These are phyloP conservation scores for Suillus fuscotomentosus DNA, from an alignment of 768 basidiomycete species.

Conservation along the genomic window DNA sequence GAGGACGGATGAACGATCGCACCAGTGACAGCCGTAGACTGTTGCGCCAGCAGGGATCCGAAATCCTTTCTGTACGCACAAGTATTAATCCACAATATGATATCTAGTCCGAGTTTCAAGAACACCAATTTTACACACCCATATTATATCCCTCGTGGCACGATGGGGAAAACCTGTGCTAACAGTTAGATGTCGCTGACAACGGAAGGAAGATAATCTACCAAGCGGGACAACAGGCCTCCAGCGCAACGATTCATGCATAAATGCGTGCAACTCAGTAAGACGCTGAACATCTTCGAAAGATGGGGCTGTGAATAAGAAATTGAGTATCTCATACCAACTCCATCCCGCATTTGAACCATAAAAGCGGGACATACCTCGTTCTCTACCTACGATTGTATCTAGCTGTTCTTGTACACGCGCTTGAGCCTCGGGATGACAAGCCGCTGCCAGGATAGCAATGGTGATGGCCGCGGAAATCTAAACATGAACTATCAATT, in stretches of 20 bases:
- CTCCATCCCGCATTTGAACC: neutral
- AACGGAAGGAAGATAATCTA: neutral
- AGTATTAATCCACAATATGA: neutral
- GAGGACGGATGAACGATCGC: neutral
- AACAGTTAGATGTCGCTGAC: neutral
- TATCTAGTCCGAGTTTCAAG: neutral
- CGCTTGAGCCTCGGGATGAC: constrained; percentile 48
- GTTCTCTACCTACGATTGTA: constrained; percentile 40
- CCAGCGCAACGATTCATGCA: constrained; percentile 32
- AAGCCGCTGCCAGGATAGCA: constrained; percentile 52
- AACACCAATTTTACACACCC: constrained; percentile 31
- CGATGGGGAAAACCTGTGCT: constrained; percentile 48
- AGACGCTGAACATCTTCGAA: constrained; percentile 29
- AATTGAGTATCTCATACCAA: neutral
- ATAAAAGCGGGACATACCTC: constrained; percentile 11
- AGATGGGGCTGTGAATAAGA: constrained; percentile 24
- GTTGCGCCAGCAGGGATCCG: constrained; percentile 22
- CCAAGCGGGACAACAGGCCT: constrained; percentile 24
- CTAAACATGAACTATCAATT: constrained; percentile 11
- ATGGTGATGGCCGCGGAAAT: constrained; percentile 52
- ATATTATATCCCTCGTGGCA: constrained; percentile 58
- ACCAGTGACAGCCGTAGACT: constrained; percentile 22
- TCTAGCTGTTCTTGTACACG: constrained; percentile 56
- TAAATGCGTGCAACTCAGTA: constrained; percentile 29
- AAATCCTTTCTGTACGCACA: constrained; percentile 19